Conservation (phyloP, 805 yeast genomes). For the Saturnispora silvae region DNA sequence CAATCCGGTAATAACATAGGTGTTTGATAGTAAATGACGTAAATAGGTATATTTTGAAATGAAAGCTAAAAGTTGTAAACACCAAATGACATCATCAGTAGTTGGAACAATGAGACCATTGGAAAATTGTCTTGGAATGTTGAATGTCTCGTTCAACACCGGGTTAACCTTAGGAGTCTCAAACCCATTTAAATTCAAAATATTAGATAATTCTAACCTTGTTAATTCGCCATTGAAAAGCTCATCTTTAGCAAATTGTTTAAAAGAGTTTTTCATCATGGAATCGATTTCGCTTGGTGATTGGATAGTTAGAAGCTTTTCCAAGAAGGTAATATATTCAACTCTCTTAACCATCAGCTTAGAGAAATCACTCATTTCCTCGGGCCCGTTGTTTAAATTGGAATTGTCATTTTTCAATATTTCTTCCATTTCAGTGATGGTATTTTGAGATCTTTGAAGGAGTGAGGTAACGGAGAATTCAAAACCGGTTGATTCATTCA, state of each 20-base stretch:
- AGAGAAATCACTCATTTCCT: constrained; percentile 17
- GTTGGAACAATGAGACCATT: constrained; percentile 77
- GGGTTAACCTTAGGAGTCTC: constrained; percentile 15
- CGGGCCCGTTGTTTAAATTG: neutral
- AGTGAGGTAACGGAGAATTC: constrained; percentile 1
- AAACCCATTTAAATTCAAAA: constrained; percentile 17
- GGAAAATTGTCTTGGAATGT: constrained; percentile 41
- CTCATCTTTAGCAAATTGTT: constrained; percentile 18
- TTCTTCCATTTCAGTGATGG: constrained; percentile 21
- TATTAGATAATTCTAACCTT: constrained; percentile 22
- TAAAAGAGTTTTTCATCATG: constrained; percentile 14
- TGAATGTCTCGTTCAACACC: constrained; percentile 19
- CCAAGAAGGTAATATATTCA: constrained; percentile 21
- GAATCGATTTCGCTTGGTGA: constrained; percentile 9
- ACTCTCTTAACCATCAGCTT: constrained; percentile 19
- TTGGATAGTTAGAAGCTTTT: constrained; percentile 18
- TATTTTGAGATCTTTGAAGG: constrained; percentile 17
- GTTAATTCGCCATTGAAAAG: constrained; percentile 20
- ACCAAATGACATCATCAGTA: constrained; percentile 91
- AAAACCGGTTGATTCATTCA: neutral
- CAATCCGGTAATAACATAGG: constrained; percentile 65
- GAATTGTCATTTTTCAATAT: constrained; percentile 13
- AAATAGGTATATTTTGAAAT: constrained; percentile 82
- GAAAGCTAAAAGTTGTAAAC: constrained; percentile 82
- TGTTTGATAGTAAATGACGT: constrained; percentile 61